Evolutionary conservation across 2,329 filamentous ascomycete genomes (phyloP).

Genomic region (Aspergillus intermedius): DNA sequence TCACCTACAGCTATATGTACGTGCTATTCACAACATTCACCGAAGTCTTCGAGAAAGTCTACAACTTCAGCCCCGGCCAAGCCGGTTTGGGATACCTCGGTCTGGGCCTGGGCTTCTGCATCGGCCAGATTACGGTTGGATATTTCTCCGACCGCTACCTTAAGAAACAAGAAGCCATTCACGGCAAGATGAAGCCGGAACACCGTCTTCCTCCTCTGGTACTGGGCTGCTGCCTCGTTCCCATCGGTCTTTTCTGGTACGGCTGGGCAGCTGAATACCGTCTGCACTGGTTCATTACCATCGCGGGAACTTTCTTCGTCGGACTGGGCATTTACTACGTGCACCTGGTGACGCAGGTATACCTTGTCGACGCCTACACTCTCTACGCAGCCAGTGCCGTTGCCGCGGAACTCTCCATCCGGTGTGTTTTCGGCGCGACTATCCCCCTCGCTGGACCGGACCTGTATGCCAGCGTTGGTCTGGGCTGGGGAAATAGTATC

Average conservation of each 20-base stretch:
- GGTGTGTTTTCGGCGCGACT: conserved; percentile 10
- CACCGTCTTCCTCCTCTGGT: conserved; percentile 2
- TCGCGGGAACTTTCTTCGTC: conserved; percentile 17
- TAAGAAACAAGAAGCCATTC: not conserved
- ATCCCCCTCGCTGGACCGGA: conserved; percentile 8
- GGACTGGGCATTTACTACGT: conserved; percentile 16
- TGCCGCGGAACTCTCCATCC: conserved; percentile 9
- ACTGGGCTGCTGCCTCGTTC: not conserved
- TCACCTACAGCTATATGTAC: conserved; percentile 46
- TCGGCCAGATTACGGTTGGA: conserved; percentile 1
- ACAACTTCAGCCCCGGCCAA: conserved; percentile 53
- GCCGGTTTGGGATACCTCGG: conserved; percentile 55
- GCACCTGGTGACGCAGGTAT: conserved; percentile 9
- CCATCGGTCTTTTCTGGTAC: conserved; percentile 5
- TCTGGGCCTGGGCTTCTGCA: conserved; percentile 43
- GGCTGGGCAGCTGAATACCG: conserved; percentile 18
- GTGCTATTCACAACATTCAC: conserved; percentile 59
- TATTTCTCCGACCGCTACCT: conserved; percentile 5
- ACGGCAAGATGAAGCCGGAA: conserved; percentile 3
- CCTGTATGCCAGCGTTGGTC: conserved; percentile 8
- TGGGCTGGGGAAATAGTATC: conserved; percentile 13
- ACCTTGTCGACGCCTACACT: conserved; percentile 12
- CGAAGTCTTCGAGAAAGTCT: conserved; percentile 52
- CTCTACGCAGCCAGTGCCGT: conserved; percentile 11
- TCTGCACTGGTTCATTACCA: conserved; percentile 17